These are phyloP conservation scores for Eucalyptus pumila DNA, from an alignment of 345 rosid species.

Conservation along the genomic window DNA sequence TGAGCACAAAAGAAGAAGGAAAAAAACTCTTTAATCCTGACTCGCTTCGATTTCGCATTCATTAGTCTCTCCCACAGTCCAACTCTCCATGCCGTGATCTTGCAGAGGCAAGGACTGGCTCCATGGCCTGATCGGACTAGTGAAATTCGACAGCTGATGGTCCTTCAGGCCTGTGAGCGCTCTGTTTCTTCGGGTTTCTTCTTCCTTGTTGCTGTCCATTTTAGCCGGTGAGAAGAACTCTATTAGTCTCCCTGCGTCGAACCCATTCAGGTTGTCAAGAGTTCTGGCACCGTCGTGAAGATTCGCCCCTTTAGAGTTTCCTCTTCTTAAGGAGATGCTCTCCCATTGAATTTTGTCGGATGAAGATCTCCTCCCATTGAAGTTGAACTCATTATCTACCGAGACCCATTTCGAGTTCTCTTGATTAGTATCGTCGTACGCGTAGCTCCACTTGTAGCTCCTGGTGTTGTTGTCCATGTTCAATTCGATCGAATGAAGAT, in stretches of 20 bases:
- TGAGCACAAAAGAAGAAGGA: neutral
- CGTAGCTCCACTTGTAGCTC: slow-evolving; percentile 82
- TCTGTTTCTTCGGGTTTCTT: slow-evolving; percentile 29
- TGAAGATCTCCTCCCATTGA: slow-evolving; percentile 28
- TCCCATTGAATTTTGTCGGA: slow-evolving; percentile 60
- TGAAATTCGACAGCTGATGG: neutral
- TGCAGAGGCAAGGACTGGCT: neutral
- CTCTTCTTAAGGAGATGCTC: slow-evolving; percentile 30
- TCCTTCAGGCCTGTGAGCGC: slow-evolving; percentile 47
- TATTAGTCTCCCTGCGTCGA: slow-evolving; percentile 11
- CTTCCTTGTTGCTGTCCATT: slow-evolving; percentile 15
- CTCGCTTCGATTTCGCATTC: neutral
- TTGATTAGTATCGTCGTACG: slow-evolving; percentile 14
- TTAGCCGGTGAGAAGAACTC: slow-evolving; percentile 16
- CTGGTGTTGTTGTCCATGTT: slow-evolving; percentile 57
- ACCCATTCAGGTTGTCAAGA: slow-evolving; percentile 18
- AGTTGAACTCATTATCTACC: slow-evolving; percentile 22
- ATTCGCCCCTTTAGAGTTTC: slow-evolving; percentile 7
- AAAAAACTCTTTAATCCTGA: neutral
- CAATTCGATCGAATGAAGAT: slow-evolving; percentile 85
- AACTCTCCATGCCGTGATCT: neutral
- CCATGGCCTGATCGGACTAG: neutral
- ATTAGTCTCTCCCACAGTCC: neutral
- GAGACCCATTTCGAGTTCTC: slow-evolving; percentile 17
- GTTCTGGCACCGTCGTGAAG: slow-evolving; percentile 7